phyloP scores from a whole-genome alignment of 768 basidiomycete genomes.

The Panaeolus cyanescens region DNA sequence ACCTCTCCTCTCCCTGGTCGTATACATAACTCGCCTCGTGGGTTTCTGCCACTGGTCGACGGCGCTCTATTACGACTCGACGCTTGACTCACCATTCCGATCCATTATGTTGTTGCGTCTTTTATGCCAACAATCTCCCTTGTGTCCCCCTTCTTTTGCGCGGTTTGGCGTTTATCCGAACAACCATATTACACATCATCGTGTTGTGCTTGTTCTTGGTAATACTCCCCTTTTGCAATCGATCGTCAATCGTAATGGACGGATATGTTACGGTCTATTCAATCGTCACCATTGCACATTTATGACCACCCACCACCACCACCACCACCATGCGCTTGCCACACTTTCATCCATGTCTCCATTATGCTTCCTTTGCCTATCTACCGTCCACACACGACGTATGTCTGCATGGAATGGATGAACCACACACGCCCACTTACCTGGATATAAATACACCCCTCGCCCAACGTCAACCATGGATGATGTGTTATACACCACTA shows the following conservation, averaged over 20 bases:
- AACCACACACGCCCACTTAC: not conserved
- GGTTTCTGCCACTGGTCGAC: not conserved
- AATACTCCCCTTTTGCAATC: too few relatives aligned
- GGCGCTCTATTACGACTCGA: conserved; percentile 5
- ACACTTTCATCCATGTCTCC: conserved; percentile 25
- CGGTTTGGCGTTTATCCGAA: not conserved
- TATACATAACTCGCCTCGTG: not conserved
- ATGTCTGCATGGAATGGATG: not conserved
- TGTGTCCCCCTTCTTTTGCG: not conserved
- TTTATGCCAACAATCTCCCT: not conserved
- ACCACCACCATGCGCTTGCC: conserved; percentile 6
- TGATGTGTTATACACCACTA: too few relatives aligned
- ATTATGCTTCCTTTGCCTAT: too few relatives aligned
- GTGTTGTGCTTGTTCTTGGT: not conserved
- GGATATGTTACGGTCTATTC: not conserved
- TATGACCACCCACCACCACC: conserved; percentile 12
- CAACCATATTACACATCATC: not conserved
- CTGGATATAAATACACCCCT: too few relatives aligned
- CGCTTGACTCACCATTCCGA: not conserved
- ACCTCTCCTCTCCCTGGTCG: not conserved
- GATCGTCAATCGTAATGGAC: too few relatives aligned
- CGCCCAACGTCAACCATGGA: too few relatives aligned
- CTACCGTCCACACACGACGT: too few relatives aligned
- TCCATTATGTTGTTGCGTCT: not conserved
- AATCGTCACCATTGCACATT: conserved; percentile 8